phyloP scores from a whole-genome alignment of 176 grass and related monocot genomes.

The Aegilops bicornis region DNA sequence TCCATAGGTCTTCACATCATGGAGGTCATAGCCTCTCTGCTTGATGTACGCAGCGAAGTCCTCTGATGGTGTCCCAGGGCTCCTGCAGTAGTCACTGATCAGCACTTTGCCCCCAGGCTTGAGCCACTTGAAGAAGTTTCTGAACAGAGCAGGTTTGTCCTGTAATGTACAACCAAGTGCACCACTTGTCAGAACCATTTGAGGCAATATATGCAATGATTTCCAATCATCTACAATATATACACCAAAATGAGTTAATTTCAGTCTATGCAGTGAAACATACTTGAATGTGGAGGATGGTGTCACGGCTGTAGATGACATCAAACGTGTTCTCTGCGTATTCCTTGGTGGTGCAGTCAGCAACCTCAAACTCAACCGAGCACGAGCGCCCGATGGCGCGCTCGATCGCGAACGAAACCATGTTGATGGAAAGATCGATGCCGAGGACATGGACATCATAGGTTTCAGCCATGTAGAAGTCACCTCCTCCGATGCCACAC shows the following conservation, averaged over 20 bases:
- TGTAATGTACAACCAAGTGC: slow-evolving; percentile 28
- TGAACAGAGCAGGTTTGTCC: slow-evolving; percentile 88
- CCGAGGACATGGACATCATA: slow-evolving; percentile 89
- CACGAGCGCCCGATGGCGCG: slow-evolving; percentile 86
- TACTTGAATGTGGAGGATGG: slow-evolving; percentile 97
- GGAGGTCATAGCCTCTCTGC: slow-evolving; percentile 89
- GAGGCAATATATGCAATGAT: not conserved
- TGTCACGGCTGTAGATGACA: slow-evolving; percentile 95
- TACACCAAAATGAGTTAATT: too few relatives aligned
- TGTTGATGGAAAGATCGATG: slow-evolving; percentile 97
- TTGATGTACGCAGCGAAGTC: slow-evolving; percentile 81
- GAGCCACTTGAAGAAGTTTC: slow-evolving; percentile 89
- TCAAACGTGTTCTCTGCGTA: slow-evolving; percentile 78
- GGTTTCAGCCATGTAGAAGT: slow-evolving; percentile 97
- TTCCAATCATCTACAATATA: not conserved
- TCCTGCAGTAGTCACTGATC: slow-evolving; percentile 95
- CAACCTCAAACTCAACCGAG: slow-evolving; percentile 91
- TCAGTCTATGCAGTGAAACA: not conserved
- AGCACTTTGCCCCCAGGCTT: slow-evolving; percentile 93
- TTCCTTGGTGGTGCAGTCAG: slow-evolving; percentile 89
- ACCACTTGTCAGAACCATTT: slow-evolving; percentile 13
- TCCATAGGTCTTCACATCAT: slow-evolving; percentile 86
- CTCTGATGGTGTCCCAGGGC: slow-evolving; percentile 62
- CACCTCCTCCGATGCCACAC: slow-evolving; percentile 91
- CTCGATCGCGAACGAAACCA: slow-evolving; percentile 96